Evolutionary conservation across 202 grass and related monocot genomes (phyloP), one percentile per base, ranked within the genome.

Genomic region (Digitaria exilis): DNA sequence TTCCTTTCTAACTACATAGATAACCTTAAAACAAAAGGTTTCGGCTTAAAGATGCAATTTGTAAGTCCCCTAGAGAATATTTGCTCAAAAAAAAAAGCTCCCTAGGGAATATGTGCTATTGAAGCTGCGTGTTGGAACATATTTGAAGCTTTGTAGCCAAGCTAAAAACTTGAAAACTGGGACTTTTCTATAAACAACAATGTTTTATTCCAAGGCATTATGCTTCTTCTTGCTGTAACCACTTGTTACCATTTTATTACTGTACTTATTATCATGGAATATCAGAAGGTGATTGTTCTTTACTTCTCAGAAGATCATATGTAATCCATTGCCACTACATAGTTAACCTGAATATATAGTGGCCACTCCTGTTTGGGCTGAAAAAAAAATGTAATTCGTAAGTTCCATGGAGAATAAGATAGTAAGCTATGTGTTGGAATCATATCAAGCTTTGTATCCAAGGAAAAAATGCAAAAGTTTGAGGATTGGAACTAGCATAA

Each of bases 201-300:
- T 2, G 10, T 46, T 48, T 45, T 60, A 77, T 51, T 62, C 7
- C 0, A 13, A 44, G 9, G 2, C 32, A 12, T 73, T 37, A 21
- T 39, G 37, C 28, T 67, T 67, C n/a, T 35, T 25, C 46, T 15
- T 79, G 51, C 28, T 39, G 6, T 60, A 60, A 28, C 24, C 37
- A 11, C 16, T 52, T 75, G 16, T 21, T 49, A 19, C 50, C n/a
- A 35, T 73, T 82, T 29, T 49, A 41, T 71, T 82, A 34, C 32
- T 79, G 51, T 75, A 60, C 29, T 63, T 67, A 49, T 13, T 78
- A 30, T 55, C 32, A 64, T 57, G 67, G 58, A 73, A 58, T 60
- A n/a, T n/a, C n/a, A n/a, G n/a, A n/a, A n/a, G n/a, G n/a, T n/a
- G n/a, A n/a, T n/a, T n/a, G n/a, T n/a, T n/a, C n/a, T n/a, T n/a